Conservation (phyloP, 352 stramenopile genomes). For the Phytophthora multivora region DNA sequence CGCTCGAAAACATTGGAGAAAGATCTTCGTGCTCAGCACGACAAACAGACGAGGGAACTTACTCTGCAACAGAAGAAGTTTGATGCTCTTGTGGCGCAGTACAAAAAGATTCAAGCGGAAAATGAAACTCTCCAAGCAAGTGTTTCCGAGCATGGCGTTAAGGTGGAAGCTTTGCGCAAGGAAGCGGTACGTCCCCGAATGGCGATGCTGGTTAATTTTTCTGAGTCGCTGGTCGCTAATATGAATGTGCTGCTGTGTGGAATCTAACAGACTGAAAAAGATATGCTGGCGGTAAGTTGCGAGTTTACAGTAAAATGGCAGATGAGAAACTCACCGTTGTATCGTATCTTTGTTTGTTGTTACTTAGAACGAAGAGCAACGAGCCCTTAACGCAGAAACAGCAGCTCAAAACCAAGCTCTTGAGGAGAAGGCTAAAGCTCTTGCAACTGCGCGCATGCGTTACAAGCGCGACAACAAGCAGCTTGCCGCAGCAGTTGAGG, state of each 20-base stretch:
- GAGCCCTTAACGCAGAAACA: conserved; percentile 85
- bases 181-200: conserved; percentile 64
- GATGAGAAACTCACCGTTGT: background rate
- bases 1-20: conserved; percentile 75
- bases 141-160: conserved; percentile 60
- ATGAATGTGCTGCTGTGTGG: conserved; percentile 10
- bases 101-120: conserved; percentile 83
- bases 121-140: conserved; percentile 80
- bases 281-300: conserved; percentile 75
- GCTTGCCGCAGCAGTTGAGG: conserved; percentile 72
- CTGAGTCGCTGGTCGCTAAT: conserved; percentile 4
- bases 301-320: background rate
- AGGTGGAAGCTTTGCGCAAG: conserved; percentile 79
- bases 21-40: conserved; percentile 70
- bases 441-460: conserved; percentile 86
- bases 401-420: conserved; percentile 81
- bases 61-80: conserved; percentile 80
- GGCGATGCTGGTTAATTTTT: background rate
- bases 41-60: conserved; percentile 79
- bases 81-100: conserved; percentile 75
- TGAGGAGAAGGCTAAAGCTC: conserved; percentile 87
- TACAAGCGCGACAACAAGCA: conserved; percentile 91
- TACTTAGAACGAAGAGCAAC: conserved; percentile 86
- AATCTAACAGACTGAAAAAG: conserved; percentile 78
- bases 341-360: conserved; percentile 1